Evolutionary conservation across 1,139 yeast genomes (phyloP).

Genomic region (Lodderomyces theae): DNA sequence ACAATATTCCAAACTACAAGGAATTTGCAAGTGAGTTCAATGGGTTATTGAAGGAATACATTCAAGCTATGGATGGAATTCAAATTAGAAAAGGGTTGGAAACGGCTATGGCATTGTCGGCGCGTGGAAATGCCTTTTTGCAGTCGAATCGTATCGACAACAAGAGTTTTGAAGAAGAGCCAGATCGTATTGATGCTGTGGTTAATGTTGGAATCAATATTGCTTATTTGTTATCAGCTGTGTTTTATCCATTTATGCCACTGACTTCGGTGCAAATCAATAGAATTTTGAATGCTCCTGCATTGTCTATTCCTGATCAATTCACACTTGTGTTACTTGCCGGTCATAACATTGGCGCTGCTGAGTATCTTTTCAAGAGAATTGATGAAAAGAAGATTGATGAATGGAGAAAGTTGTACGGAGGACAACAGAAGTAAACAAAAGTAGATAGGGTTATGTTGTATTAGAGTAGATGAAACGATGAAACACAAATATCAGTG

Average conservation of each 20-base stretch:
- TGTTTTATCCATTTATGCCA: conserved; percentile 89
- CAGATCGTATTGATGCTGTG: conserved; percentile 86
- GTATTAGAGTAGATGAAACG: too few species aligned
- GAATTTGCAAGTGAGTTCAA: conserved; percentile 59
- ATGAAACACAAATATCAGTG: too few species aligned
- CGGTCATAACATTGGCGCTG: conserved; percentile 88
- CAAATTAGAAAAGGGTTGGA: conserved; percentile 88
- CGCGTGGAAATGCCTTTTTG: conserved; percentile 91
- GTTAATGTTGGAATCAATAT: conserved; percentile 89
- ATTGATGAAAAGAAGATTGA: conserved; percentile 88
- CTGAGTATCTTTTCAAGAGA: conserved; percentile 86
- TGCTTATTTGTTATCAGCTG: conserved; percentile 75
- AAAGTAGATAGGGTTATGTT: too few species aligned
- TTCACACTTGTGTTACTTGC: conserved; percentile 66
- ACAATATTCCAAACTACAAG: conserved; percentile 48
- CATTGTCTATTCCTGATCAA: conserved; percentile 70
- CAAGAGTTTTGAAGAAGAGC: conserved; percentile 69
- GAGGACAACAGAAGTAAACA: conserved; percentile 47
- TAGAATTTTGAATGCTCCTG: conserved; percentile 80
- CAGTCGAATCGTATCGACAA: conserved; percentile 96
- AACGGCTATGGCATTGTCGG: conserved; percentile 83
- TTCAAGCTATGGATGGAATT: conserved; percentile 71
- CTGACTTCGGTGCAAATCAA: conserved; percentile 68
- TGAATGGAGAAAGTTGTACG: conserved; percentile 82
- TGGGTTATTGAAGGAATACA: conserved; percentile 56